A percentile compares a stretch with the other conserved stretches of the same genome.
Conservation (phyloP, 1,284 basidiomycete genomes). For the Austroboletus sp. region DNA sequence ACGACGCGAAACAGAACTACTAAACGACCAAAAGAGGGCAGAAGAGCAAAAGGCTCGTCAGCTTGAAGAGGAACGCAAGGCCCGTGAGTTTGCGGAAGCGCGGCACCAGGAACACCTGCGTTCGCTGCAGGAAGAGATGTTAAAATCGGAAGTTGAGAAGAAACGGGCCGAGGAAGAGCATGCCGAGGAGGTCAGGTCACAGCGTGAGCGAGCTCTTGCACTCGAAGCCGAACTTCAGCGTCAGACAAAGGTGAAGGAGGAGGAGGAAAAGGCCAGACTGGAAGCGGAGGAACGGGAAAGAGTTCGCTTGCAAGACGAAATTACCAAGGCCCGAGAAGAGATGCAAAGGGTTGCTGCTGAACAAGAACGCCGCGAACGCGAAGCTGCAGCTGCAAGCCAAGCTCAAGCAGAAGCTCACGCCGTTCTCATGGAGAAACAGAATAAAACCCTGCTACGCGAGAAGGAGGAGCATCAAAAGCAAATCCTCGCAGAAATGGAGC, state of each 20-base stretch:
- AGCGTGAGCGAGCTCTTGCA: conserved; percentile 30
- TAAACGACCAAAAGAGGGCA: conserved; percentile 20
- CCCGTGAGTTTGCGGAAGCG: conserved; percentile 25
- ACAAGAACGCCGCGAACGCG: conserved; percentile 25
- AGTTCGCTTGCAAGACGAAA: conserved; percentile 26
- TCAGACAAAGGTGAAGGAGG: conserved; percentile 21
- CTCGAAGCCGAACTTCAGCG: conserved; percentile 28
- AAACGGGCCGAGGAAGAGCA: conserved; percentile 23
- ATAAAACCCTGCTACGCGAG: conserved; percentile 19
- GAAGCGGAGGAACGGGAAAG: conserved; percentile 25
- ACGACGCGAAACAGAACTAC: conserved; percentile 26
- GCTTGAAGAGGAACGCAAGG: conserved; percentile 30
- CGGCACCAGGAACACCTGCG: conserved; percentile 30
- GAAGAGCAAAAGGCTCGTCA: conserved; percentile 24
- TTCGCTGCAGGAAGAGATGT: conserved; percentile 26
- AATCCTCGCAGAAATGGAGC: conserved; percentile 27
- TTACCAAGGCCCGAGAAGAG: conserved; percentile 25
- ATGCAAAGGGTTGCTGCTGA: conserved; percentile 23
- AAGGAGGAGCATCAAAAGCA: conserved; percentile 25
- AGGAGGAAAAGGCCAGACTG: conserved; percentile 25
- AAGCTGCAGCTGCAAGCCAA: conserved; percentile 20
- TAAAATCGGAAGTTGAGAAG: conserved; percentile 22
- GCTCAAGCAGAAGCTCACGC: conserved; percentile 29
- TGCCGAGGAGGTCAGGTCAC: conserved; percentile 22
- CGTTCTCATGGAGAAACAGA: conserved; percentile 22